Conservation (phyloP, 2,329 filamentous ascomycete species). For the Botrytis pseudocinerea region DNA sequence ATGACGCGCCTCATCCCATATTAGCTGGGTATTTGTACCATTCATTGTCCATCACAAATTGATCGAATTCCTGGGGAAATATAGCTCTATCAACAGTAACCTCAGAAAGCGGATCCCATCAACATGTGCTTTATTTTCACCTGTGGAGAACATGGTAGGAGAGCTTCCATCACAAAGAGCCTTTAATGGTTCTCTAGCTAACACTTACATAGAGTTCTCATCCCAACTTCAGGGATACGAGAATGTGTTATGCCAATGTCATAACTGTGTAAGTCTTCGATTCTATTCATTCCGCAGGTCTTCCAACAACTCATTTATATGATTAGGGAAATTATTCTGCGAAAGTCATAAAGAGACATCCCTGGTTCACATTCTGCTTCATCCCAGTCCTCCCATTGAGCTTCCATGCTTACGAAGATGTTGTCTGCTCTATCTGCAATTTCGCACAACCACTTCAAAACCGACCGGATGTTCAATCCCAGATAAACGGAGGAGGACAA, state of each 20-base stretch:
- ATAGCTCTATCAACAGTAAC: slow-evolving; percentile 4
- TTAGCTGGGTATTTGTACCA: neutral
- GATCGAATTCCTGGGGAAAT: slow-evolving; percentile 10
- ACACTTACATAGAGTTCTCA: slow-evolving; percentile 38
- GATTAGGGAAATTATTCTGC: slow-evolving; percentile 58
- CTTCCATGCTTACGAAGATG: slow-evolving; percentile 65
- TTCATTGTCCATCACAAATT: slow-evolving; percentile 3
- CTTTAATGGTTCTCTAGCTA: slow-evolving; percentile 21
- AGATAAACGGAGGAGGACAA: slow-evolving; percentile 34
- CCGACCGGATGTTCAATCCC: slow-evolving; percentile 38
- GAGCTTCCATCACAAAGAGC: neutral
- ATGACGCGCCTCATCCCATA: slow-evolving; percentile 13
- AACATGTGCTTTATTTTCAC: slow-evolving; percentile 29
- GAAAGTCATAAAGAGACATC: slow-evolving; percentile 61
- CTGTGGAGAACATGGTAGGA: slow-evolving; percentile 41
- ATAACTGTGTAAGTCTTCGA: slow-evolving; percentile 53
- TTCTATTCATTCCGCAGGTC: neutral
- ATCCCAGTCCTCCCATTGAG: slow-evolving; percentile 72
- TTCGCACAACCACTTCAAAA: slow-evolving; percentile 66
- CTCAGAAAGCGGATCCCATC: slow-evolving; percentile 11
- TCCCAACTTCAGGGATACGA: slow-evolving; percentile 55
- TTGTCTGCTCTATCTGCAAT: slow-evolving; percentile 74
- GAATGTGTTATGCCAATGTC: slow-evolving; percentile 61
- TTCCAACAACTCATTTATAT: neutral
- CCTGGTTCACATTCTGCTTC: slow-evolving; percentile 81